These are phyloP conservation scores for Benincasa hispida DNA, from an alignment of 306 rosid species.

Conservation along the genomic window DNA sequence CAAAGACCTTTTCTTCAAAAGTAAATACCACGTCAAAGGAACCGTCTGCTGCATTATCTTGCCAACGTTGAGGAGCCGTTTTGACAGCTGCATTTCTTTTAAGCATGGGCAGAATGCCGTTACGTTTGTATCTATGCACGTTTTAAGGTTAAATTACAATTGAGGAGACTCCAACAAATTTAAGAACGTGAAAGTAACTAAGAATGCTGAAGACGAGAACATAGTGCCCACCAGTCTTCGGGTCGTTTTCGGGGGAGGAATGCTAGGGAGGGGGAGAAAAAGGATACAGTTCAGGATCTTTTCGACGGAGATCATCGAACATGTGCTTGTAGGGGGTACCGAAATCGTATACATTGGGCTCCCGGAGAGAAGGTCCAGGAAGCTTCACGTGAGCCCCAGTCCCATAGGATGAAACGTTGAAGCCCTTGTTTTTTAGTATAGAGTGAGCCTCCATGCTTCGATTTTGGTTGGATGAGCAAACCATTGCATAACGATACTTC, in stretches of 20 bases:
- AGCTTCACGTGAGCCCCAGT: conserved; percentile 93
- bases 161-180: background rate
- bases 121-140: conserved; percentile 55
- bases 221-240: background rate
- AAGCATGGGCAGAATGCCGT: conserved; percentile 90
- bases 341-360: conserved; percentile 88
- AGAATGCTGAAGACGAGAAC: background rate
- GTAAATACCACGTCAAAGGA: conserved; percentile 65
- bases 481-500: conserved; percentile 76
- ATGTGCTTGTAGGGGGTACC: conserved; percentile 90
- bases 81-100: conserved; percentile 61
- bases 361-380: conserved; percentile 93
- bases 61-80: conserved; percentile 92
- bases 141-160: conserved; percentile 21
- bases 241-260: background rate
- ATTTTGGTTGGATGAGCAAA: conserved; percentile 89
- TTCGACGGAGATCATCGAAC: conserved; percentile 76
- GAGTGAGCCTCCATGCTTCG: conserved; percentile 98
- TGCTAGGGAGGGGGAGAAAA: background rate
- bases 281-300: conserved; percentile 91
- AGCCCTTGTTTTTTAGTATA: conserved; percentile 66
- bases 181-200: background rate
- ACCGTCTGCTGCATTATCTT: conserved; percentile 84
- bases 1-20: conserved; percentile 88
- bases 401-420: conserved; percentile 79